Evolutionary conservation across 1,284 basidiomycete genomes (phyloP), one percentile per base, ranked within the genome.

Genomic region (Amylostereum areolatum): DNA sequence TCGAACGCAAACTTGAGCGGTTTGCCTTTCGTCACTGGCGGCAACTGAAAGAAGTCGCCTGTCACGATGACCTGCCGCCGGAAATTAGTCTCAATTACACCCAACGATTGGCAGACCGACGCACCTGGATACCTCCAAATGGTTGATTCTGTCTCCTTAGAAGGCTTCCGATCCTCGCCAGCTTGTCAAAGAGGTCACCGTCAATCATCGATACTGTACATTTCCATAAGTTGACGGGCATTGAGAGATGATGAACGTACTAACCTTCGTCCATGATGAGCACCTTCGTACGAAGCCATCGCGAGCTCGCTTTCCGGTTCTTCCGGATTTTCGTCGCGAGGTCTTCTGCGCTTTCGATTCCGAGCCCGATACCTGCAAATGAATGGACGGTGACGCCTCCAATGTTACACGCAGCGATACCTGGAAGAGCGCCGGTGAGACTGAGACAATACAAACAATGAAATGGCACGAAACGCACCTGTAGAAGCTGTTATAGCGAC

Each of bases 41-140:
- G 95, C 1, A 97, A 77, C 68, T 97, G 94, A 68, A 89, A 94
- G 66, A 96, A 95, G 65, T 97, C 93, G 12, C 93, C 93, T 6
- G 88, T 92, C 40, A 93, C 74, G 48, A 97, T 73, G 41, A 97
- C 71, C 83, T 85, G 67, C 10, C 37, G 32, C 30, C n/a, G 12
- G 5, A n/a, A 7, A 10, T 43, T 31, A 50, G 34, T 49, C 37
- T 43, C 6, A 37, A 42, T 47, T 45, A 25, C 33, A 30, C 25
- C 48, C 29, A 44, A 44, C 24, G 18, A 44, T 12, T 36, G 46
- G 12, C 25, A 36, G 3, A 10, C 10, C 6, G 33, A 54, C 74
- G 37, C 70, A 95, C 81, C 75, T 95, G 85, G 27, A 96, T 92
- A 10, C 92, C 95, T 30, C 95, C 95, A 59, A 96, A 97, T 0